Conservation (phyloP, 495 filamentous ascomycete species). For the Zalerion maritima region DNA sequence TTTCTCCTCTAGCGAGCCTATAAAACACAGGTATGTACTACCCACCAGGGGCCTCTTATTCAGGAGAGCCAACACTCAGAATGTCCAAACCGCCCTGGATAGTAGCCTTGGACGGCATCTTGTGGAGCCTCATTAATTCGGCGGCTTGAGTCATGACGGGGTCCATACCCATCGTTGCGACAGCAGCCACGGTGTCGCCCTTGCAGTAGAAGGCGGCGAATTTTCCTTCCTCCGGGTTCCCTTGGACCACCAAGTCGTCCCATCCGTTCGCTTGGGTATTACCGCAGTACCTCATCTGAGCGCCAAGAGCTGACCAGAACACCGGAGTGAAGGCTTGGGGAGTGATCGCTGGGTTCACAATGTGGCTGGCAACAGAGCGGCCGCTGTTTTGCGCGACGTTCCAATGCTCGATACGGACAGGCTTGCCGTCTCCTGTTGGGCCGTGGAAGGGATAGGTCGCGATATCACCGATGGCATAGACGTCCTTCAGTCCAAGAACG, state of each 20-base stretch:
- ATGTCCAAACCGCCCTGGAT: slow-evolving; percentile 62
- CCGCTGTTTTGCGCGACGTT: slow-evolving; percentile 93
- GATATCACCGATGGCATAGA: slow-evolving; percentile 92
- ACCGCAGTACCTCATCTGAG: slow-evolving; percentile 84
- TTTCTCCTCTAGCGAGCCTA: not conserved
- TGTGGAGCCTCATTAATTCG: slow-evolving; percentile 70
- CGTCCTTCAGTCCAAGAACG: slow-evolving; percentile 57
- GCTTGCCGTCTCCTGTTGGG: slow-evolving; percentile 58
- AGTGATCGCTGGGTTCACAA: slow-evolving; percentile 43
- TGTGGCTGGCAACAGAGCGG: slow-evolving; percentile 58
- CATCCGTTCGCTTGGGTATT: slow-evolving; percentile 59
- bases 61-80: slow-evolving; percentile 34
- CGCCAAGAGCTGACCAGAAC: slow-evolving; percentile 89
- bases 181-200: slow-evolving; percentile 79
- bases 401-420: slow-evolving; percentile 84
- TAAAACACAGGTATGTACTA: not conserved
- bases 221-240: slow-evolving; percentile 63
- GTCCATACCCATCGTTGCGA: slow-evolving; percentile 82
- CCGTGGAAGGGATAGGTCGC: slow-evolving; percentile 90
- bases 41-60: too few species aligned
- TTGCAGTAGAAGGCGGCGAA: slow-evolving; percentile 82
- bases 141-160: slow-evolving; percentile 70
- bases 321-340: slow-evolving; percentile 74
- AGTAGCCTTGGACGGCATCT: slow-evolving; percentile 72
- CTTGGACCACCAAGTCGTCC: slow-evolving; percentile 69